A percentile compares a stretch with the other conserved stretches of the same genome.
Conservation (phyloP, 805 yeast species). For the Hagleromyces aurorensis region DNA sequence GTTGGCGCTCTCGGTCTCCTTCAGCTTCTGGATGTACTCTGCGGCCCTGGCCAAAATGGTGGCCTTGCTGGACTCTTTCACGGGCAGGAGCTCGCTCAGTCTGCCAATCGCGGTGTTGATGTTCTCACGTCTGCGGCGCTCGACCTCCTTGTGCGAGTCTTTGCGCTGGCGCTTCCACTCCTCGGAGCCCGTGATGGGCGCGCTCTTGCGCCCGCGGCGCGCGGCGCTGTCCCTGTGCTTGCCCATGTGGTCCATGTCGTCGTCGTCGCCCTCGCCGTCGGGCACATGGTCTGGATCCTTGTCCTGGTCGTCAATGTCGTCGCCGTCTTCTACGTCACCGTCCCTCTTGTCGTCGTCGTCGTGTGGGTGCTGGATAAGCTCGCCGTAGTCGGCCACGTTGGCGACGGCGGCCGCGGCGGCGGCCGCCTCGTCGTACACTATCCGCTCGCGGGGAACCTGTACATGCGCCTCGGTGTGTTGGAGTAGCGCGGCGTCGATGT, state of each 20-base stretch:
- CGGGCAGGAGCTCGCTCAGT: conserved; percentile 69
- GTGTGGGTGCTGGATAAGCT: conserved; percentile 19
- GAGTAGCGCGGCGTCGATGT: conserved; percentile 28
- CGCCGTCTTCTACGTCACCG: conserved; percentile 4
- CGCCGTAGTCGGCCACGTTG: conserved; percentile 23
- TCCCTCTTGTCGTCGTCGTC: conserved; percentile 8
- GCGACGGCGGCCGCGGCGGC: conserved; percentile 23
- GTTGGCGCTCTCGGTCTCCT: conserved; percentile 81
- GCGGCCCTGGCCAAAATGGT: conserved; percentile 83
- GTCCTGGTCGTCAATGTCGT: conserved; percentile 14
- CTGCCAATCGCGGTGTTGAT: conserved; percentile 83
- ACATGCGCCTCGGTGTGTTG: conserved; percentile 7
- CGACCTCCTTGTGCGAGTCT: conserved; percentile 93
- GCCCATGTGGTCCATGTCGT: conserved; percentile 6
- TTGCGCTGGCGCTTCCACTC: conserved; percentile 47
- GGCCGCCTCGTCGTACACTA: conserved; percentile 7
- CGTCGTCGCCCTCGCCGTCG: conserved; percentile 6
- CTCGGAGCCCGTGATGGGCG: conserved; percentile 25
- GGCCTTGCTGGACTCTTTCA: conserved; percentile 75
- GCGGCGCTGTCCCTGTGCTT: conserved; percentile 8
- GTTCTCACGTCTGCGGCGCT: conserved; percentile 82
- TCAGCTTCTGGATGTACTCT: conserved; percentile 81
- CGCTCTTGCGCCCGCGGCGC: conserved; percentile 25
- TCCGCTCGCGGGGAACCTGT: conserved; percentile 5
- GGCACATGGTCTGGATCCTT: conserved; percentile 9